These are phyloP conservation scores for Sordariomycetes sp. DNA, from an alignment of 2,329 filamentous ascomycete species.

Conservation along the genomic window DNA sequence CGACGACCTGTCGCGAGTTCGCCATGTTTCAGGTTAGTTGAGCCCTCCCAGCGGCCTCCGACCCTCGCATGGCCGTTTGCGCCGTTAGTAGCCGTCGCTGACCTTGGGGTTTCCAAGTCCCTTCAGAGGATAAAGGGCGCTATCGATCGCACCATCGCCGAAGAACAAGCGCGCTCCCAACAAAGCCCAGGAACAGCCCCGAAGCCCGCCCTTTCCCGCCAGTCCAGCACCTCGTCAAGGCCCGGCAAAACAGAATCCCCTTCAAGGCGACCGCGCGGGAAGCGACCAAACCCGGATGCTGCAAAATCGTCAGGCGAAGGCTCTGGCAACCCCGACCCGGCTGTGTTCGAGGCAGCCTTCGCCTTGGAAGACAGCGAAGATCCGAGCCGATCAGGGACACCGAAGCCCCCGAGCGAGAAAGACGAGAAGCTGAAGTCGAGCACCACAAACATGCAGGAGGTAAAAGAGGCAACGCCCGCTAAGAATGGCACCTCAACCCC, in stretches of 20 bases:
- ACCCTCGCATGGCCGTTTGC: not conserved
- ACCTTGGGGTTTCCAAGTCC: not conserved
- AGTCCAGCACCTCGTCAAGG: constrained; percentile 9
- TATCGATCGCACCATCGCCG: constrained; percentile 78
- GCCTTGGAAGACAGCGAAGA: constrained; percentile 76
- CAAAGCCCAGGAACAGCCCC: constrained; percentile 8
- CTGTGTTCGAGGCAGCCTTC: constrained; percentile 80
- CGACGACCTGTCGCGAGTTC: not conserved
- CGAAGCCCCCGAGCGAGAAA: constrained; percentile 31
- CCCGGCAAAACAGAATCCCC: constrained; percentile 1
- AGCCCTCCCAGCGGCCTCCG: not conserved
- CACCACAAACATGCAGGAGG: constrained; percentile 10
- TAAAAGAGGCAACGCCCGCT: constrained; percentile 5
- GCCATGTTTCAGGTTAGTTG: constrained; percentile 12
- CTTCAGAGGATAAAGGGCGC: constrained; percentile 68
- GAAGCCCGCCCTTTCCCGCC: constrained; percentile 28
- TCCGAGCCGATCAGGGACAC: constrained; percentile 50
- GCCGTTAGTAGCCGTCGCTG: not conserved
- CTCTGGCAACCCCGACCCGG: constrained; percentile 59
- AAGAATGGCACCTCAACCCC: constrained; percentile 6
- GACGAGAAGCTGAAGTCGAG: constrained; percentile 10
- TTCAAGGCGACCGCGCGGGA: constrained; percentile 20
- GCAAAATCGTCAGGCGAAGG: constrained; percentile 25
- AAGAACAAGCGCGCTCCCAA: constrained; percentile 69
- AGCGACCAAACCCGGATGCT: constrained; percentile 15